Base-by-base conservation (phyloP, 2,329 filamentous ascomycete genomes). In the Kalaharituber pfeilii region DNA sequence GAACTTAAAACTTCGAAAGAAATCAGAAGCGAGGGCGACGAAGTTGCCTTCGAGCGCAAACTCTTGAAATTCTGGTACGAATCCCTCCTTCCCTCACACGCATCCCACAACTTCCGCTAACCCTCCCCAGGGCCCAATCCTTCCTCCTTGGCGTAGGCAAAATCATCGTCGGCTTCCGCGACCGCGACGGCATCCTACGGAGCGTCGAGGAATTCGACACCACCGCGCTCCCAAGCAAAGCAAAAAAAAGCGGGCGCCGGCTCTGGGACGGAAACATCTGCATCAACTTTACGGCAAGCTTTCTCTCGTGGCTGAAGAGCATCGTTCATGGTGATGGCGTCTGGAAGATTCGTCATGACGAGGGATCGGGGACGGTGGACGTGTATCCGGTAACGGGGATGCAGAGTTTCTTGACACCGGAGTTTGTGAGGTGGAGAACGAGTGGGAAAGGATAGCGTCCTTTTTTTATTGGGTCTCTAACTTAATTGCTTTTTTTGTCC, bases 191-290 rank as follows among this genome's bases (percentile, higher is more conserved):
- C 6, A 76, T 85, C 52, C 72, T 98, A 22, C 73, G 75, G 49
- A 74, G 77, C 11, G 66, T 93, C 11, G 78, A 94, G 66, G 85
- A 94, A 65, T 77, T 94, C 28, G 78, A 86, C 56, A 95, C 88
- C 1, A 78, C 80, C 47, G 74, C 72, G 27, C 86, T 98, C 53
- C 91, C 91, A 0, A 75, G 77, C 1, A 82, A 77, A 51, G 84
- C 93, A 13, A 79, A 82, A 62, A 74, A 77, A 52, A 69, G 75
- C 8, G 80, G 81, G 0, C 77, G 77, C 27, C 73, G 73, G 1
- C 78, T 76, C 49, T 98, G 91, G 91, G 85, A 96, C 69, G 89
- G 86, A 18, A 89, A 95, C 65, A 77, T 84, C 61, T 95, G 88
- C 65, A 91, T 96, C 65, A 94, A 94, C 62, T 95, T 95, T 69